These are phyloP conservation scores for Craterostigma plantagineum DNA, from an alignment of 257 asterid species.

Conservation along the genomic window DNA sequence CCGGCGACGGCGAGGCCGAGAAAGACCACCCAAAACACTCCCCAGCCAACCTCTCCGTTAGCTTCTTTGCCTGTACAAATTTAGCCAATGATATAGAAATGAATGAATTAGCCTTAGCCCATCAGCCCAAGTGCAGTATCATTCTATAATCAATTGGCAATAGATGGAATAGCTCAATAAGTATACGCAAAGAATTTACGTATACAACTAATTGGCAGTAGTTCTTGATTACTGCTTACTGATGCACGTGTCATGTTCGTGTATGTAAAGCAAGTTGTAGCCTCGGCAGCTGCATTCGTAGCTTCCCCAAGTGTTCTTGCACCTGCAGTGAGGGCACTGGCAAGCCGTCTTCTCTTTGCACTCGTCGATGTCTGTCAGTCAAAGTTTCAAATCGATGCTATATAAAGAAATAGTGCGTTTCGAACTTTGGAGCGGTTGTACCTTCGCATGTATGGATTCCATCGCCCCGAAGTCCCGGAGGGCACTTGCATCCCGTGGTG, in stretches of 20 bases:
- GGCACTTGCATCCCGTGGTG: constrained; percentile 68
- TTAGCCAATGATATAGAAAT: neutral
- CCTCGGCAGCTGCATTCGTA: constrained; percentile 27
- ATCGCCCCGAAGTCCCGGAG: constrained; percentile 87
- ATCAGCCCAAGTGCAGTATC: no score
- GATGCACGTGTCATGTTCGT: constrained; percentile 27
- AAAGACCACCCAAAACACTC: constrained; percentile 27
- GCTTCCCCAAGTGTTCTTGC: constrained; percentile 43
- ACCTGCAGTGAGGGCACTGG: constrained; percentile 31
- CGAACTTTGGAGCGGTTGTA: constrained; percentile 6
- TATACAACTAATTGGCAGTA: no score
- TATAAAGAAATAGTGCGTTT: neutral
- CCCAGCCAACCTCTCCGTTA: constrained; percentile 22
- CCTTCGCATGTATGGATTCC: constrained; percentile 74
- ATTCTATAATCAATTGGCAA: no score
- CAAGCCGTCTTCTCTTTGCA: constrained; percentile 40
- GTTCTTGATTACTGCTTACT: constrained; percentile 9
- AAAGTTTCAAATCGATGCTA: no score
- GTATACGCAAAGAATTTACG: no score
- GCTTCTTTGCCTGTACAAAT: constrained; percentile 18
- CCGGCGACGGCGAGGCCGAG: constrained; percentile 40
- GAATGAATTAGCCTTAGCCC: no score
- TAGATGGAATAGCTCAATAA: no score
- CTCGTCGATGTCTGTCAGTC: constrained; percentile 66
- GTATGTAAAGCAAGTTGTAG: constrained; percentile 19